Evolutionary conservation across 306 rosid species (phyloP).

Genomic region (Quillaja saponaria): DNA sequence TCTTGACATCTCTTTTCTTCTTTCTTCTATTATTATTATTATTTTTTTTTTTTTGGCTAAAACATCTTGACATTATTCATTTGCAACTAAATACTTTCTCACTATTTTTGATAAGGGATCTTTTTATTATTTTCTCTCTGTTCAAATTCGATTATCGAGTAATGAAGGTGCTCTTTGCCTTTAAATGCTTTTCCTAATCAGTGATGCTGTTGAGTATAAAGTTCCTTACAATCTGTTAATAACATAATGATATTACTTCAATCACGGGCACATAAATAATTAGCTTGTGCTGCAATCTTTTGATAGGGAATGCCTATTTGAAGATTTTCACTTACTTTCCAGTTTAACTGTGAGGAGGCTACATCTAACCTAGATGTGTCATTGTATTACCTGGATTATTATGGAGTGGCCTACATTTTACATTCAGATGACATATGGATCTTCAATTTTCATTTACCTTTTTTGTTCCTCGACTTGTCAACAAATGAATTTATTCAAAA

Average conservation of each 20-base stretch:
- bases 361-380: no score
- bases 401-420: no score
- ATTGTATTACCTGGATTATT: no score
- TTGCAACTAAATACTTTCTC: constrained; percentile 31
- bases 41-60: no score
- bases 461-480: constrained; percentile 3
- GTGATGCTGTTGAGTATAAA: neutral
- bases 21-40: no score
- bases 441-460: no score
- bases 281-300: neutral
- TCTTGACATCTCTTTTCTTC: no score
- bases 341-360: no score
- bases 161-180: constrained; percentile 13
- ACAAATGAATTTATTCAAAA: neutral
- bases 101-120: constrained; percentile 2
- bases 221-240: neutral
- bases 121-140: constrained; percentile 12
- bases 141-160: constrained; percentile 13
- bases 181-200: neutral
- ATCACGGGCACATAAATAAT: no score
- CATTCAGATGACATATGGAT: no score
- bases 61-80: constrained; percentile 24
- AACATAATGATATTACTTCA: neutral
- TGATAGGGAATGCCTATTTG: neutral
- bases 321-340: neutral